These are phyloP conservation scores for Ascochyta koolunga DNA, from an alignment of 2,329 filamentous ascomycete genomes.

Conservation along the genomic window DNA sequence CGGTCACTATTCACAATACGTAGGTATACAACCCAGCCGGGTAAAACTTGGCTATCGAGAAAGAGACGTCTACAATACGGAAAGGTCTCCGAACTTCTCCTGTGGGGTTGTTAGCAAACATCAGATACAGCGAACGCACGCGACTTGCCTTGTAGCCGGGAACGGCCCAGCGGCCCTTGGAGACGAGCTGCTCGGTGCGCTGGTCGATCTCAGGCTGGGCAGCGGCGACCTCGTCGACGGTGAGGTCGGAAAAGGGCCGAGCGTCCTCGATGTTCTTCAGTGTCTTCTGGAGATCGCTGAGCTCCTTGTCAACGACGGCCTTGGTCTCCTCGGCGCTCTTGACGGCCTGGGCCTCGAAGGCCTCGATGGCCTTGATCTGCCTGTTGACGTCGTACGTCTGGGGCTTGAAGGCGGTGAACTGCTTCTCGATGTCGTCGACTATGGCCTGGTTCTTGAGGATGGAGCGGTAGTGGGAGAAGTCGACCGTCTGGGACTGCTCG, in stretches of 20 bases:
- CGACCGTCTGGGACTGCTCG: conserved; percentile 83
- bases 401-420: conserved; percentile 90
- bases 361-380: conserved; percentile 97
- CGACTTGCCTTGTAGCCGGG: conserved; percentile 94
- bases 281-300: conserved; percentile 92
- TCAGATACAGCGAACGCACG: background rate
- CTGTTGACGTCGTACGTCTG: conserved; percentile 88
- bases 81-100: conserved; percentile 99
- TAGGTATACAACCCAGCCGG: conserved; percentile 48
- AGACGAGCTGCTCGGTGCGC: conserved; percentile 92
- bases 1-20: conserved; percentile 49
- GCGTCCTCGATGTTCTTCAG: conserved; percentile 97
- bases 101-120: conserved; percentile 62
- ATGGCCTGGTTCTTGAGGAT: conserved; percentile 95
- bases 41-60: conserved; percentile 36
- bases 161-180: conserved; percentile 97
- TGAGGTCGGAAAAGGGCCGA: conserved; percentile 94
- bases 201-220: conserved; percentile 97
- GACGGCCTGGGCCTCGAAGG: conserved; percentile 94
- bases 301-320: conserved; percentile 91
- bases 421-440: conserved; percentile 95
- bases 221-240: conserved; percentile 93
- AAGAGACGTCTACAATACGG: conserved; percentile 74
- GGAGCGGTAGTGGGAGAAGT: conserved; percentile 92
- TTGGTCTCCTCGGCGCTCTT: conserved; percentile 98